Evolutionary conservation across 2,329 filamentous ascomycete genomes (phyloP), one percentile per base, ranked within the genome.

Genomic region (Cladophialophora psammophila): DNA sequence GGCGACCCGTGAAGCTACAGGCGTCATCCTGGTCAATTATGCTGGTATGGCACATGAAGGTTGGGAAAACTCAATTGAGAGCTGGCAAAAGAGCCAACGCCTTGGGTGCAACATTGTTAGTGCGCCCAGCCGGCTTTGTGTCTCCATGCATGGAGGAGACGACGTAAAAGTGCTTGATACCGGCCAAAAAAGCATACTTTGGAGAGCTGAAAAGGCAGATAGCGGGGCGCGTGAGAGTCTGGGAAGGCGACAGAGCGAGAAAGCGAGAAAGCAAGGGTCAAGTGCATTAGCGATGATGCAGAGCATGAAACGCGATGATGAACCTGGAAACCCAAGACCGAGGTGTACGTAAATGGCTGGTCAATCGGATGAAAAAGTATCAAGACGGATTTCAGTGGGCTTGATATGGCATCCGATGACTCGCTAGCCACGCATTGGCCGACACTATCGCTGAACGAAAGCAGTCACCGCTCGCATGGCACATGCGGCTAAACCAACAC

Each of bases 281-380:
- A 36, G 32, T 60, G 64, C 64, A 60, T 63, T 67, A 67, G 68
- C 68, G 65, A 69, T 59, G 32, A 32, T 42, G 36, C 63, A 59
- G 40, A 38, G 57, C 59, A 56, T 68, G 68, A 68, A 66, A 68
- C 60, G 60, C 65, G 60, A 68, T 48, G 60, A 57, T 65, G 60
- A 67, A 64, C 59, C 64, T 69, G 68, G 64, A 64, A 66, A 35
- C 42, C 18, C 54, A 60, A 48, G 54, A 53, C 57, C 36, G n/a
- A 63, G 50, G 31, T 70, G 65, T 70, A 70, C 68, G 68, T 70
- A 68, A 70, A 70, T 31, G 63, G 68, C 63, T 54, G 66, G 35
- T 64, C 58, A 66, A 66, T 66, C 68, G 63, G 68, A 70, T 64
- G 48, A 57, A 15, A 60, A 59, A 57, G 36, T 45, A 53, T 18